These are phyloP conservation scores for Penicillium sp. DNA, from an alignment of 2,329 filamentous ascomycete species.

Conservation along the genomic window DNA sequence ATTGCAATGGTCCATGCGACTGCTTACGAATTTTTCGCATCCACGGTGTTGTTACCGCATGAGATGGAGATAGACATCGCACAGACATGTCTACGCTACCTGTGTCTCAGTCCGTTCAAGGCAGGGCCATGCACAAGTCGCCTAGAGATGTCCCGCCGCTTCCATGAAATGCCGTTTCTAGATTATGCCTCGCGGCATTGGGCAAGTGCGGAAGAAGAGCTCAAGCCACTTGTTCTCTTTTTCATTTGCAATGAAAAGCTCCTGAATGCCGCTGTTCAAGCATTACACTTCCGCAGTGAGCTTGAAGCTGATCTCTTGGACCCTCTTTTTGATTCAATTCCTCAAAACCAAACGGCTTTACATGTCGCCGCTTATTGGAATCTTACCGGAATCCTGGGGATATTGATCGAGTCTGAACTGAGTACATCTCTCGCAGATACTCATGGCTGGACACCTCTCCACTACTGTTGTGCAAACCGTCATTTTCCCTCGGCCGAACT, in stretches of 20 bases:
- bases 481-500: neutral
- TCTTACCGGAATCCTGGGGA: neutral
- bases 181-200: neutral
- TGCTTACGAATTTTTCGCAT: neutral
- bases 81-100: neutral
- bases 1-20: neutral
- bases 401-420: neutral
- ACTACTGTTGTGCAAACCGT: neutral
- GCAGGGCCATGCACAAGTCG: neutral
- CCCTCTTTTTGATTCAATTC: neutral
- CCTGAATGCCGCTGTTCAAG: neutral
- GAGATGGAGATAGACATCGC: neutral
- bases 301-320: neutral
- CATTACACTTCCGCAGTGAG: neutral
- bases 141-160: neutral
- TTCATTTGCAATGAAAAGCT: neutral
- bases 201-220: neutral
- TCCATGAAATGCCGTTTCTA: neutral
- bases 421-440: neutral
- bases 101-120: neutral
- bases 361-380: neutral
- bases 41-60: neutral
- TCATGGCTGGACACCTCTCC: neutral
- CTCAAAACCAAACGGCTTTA: neutral
- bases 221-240: neutral